phyloP scores from a whole-genome alignment of 1,284 basidiomycete species.

The Leccinum solheimii region DNA sequence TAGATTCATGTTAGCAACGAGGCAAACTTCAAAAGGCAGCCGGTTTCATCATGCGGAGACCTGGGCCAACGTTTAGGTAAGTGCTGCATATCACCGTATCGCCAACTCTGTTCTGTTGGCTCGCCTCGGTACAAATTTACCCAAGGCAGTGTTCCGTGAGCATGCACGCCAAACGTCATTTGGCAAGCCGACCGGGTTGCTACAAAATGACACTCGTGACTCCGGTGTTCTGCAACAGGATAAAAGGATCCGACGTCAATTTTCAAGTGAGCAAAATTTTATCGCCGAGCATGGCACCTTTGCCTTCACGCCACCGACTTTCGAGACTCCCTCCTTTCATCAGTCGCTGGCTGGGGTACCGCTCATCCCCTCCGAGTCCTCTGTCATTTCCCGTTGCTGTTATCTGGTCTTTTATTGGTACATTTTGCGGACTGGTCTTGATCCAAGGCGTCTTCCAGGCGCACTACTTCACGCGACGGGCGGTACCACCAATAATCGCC shows the following conservation, averaged over 20 bases:
- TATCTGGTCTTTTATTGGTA: conserved; percentile 47
- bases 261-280: not conserved
- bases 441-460: conserved; percentile 56
- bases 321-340: conserved; percentile 3
- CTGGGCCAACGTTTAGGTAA: not conserved
- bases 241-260: not conserved
- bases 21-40: not conserved
- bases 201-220: not conserved
- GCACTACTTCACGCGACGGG: conserved; percentile 48
- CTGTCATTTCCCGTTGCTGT: conserved; percentile 3
- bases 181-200: not conserved
- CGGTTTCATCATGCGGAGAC: not conserved
- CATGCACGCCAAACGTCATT: not conserved
- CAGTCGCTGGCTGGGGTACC: conserved; percentile 19
- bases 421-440: conserved; percentile 56
- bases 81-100: not conserved
- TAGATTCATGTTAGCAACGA: not conserved
- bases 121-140: not conserved
- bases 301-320: not conserved
- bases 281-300: not conserved
- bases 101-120: not conserved
- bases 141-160: not conserved
- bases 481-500: conserved; percentile 42
- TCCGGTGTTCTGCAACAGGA: not conserved
- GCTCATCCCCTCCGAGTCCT: conserved; percentile 8